Conservation (phyloP, 164 flowering plant genomes). For the Vitis rupestris region DNA sequence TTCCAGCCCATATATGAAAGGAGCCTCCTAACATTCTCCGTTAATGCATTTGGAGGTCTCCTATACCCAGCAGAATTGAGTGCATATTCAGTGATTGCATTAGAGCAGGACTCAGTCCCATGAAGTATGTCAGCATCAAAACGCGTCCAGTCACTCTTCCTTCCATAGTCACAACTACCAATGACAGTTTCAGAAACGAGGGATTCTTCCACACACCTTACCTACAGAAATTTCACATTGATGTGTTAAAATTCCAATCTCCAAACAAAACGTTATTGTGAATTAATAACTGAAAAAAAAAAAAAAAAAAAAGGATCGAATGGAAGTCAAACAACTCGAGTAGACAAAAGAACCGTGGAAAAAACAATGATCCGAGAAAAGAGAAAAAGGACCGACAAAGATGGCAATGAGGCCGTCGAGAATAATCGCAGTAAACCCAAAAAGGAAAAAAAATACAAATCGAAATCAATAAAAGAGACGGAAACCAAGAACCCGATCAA, state of each 20-base stretch:
- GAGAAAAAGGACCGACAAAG: background rate
- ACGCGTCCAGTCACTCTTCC: conserved; percentile 21
- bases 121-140: conserved; percentile 22
- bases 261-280: too few relatives aligned
- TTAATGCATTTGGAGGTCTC: background rate
- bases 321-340: too few relatives aligned
- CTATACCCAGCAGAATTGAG: background rate
- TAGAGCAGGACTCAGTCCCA: conserved; percentile 37
- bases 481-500: too few relatives aligned
- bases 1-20: conserved; percentile 64
- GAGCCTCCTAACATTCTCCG: conserved; percentile 40
- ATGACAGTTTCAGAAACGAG: conserved; percentile 30
- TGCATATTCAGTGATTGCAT: conserved; percentile 36
- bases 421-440: background rate
- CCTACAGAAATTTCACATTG: conserved; percentile 24
- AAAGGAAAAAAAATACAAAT: background rate
- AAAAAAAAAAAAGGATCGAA: too few relatives aligned
- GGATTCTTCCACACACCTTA: conserved; percentile 48
- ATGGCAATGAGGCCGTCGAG: conserved; percentile 1
- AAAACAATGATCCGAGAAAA: background rate
- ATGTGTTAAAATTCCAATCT: too few relatives aligned
- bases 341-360: conserved; percentile 1
- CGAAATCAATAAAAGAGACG: background rate
- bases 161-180: conserved; percentile 3
- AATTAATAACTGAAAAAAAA: too few relatives aligned